Evolutionary conservation across 768 basidiomycete species (phyloP).

Genomic region (Lyophyllum decastes): DNA sequence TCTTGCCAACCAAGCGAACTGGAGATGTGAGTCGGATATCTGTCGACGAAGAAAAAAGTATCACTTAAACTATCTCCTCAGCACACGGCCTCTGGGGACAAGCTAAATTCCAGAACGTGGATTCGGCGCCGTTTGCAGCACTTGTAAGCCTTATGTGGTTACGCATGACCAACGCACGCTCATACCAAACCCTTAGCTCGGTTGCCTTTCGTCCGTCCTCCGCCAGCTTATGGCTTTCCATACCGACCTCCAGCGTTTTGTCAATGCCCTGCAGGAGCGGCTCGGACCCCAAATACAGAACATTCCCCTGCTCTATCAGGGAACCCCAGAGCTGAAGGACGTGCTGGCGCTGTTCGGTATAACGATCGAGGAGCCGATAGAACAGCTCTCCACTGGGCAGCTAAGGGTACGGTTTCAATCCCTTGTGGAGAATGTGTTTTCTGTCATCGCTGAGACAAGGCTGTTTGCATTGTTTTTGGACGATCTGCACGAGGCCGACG

Average conservation of each 20-base stretch:
- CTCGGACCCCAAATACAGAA: constrained; percentile 73
- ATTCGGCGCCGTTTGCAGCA: constrained; percentile 70
- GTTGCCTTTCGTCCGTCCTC: constrained; percentile 69
- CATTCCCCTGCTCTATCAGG: constrained; percentile 69
- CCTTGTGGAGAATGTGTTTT: constrained; percentile 69
- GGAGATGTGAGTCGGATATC: constrained; percentile 50
- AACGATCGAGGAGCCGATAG: constrained; percentile 49
- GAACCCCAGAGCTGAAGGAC: constrained; percentile 68
- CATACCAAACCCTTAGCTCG: constrained; percentile 33
- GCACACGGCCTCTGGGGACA: constrained; percentile 78
- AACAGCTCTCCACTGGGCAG: constrained; percentile 57
- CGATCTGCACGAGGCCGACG: constrained; percentile 75
- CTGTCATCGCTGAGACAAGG: constrained; percentile 67
- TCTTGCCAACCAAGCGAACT: constrained; percentile 69
- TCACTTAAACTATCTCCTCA: constrained; percentile 19
- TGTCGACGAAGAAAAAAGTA: not conserved
- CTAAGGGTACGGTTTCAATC: constrained; percentile 71
- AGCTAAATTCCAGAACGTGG: constrained; percentile 67
- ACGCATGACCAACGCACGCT: not conserved
- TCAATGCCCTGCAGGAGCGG: constrained; percentile 54
- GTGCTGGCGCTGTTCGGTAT: constrained; percentile 60
- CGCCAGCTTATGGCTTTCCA: constrained; percentile 76
- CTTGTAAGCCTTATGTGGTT: constrained; percentile 26
- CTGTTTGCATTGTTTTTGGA: constrained; percentile 73
- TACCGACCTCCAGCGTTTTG: constrained; percentile 69